Conservation (phyloP, 768 basidiomycete species). For the Heimioporus sp. region DNA sequence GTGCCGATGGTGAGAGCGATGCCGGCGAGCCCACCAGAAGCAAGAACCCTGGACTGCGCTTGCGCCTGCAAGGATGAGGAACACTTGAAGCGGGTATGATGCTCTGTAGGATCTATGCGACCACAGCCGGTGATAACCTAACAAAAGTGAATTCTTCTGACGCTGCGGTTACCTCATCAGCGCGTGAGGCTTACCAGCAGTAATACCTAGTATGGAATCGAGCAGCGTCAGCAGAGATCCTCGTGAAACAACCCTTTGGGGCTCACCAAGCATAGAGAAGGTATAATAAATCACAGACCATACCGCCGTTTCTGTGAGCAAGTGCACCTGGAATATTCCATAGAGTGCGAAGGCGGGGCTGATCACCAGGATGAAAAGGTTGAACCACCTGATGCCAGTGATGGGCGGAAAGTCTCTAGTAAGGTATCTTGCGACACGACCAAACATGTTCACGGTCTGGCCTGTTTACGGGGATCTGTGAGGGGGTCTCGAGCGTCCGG, state of each 20-base stretch:
- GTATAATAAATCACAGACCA: constrained; percentile 80
- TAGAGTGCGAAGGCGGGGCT: constrained; percentile 72
- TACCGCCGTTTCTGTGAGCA: constrained; percentile 49
- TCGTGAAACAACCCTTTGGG: constrained; percentile 1
- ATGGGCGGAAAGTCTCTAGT: constrained; percentile 43
- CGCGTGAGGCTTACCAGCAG: constrained; percentile 38
- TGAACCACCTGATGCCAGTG: constrained; percentile 72
- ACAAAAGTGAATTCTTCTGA: constrained; percentile 3
- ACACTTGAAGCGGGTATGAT: constrained; percentile 61
- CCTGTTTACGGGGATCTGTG: background rate
- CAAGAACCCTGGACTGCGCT: constrained; percentile 87
- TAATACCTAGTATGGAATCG: constrained; percentile 39
- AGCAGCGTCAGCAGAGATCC: constrained; percentile 9
- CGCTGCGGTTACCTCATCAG: background rate
- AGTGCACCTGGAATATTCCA: constrained; percentile 53
- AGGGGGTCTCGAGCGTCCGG: background rate
- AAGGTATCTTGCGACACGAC: constrained; percentile 10
- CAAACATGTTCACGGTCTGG: constrained; percentile 7
- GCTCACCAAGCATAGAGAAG: constrained; percentile 80
- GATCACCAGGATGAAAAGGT: constrained; percentile 62
- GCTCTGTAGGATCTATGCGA: constrained; percentile 84
- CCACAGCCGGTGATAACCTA: constrained; percentile 83
- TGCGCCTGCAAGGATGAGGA: constrained; percentile 70
- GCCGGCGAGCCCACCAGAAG: constrained; percentile 83
- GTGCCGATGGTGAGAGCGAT: constrained; percentile 81